Base-by-base conservation (phyloP, 306 rosid genomes). In the Styphnolobium japonicum region DNA sequence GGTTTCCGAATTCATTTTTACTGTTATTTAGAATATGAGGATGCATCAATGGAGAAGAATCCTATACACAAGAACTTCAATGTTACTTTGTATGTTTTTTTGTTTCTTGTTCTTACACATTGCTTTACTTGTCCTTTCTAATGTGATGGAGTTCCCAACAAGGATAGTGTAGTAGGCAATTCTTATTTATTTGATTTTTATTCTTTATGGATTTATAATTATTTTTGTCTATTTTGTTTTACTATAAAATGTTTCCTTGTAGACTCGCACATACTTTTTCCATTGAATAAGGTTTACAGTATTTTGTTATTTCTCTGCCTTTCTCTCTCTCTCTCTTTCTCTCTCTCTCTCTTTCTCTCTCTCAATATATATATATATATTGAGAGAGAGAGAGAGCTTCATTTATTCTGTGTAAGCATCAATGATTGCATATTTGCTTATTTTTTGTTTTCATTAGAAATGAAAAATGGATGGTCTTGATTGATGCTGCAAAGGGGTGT, bases 401-500 rank as follows among this genome's bases (percentile, higher is more conserved):
- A 19, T 67, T 68, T 73, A 19, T 33, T 31, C 43, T 34, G 14
- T 4, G 22, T 57, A 57, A 56, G 74, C 40, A 55, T 79, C 39
- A 48, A 70, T 58, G 39, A 75, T 53, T 79, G 4, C 39, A 25
- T 51, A 14, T 75, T 80, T 69, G 10, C 10, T 74, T 29, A 42
- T 61, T 33, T 76, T 65, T 43, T 87, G 34, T 77, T 27, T 77
- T 63, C 66, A 64, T 40, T 43, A 83, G 87, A 68, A 91, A 89
- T 64, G 92, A 94, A 29, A 82, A 66, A 31, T 92, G 98, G 97
- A 88, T 88, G 85, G 95, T 88, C 49, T 84, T 95, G 88, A 90
- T 95, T 80, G 98, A 95, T 95, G 98, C 97, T 19, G 98, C 98
- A 71, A 95, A 95, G 84, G 98, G 98, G 71, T 82, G 83, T 86